A percentile compares a stretch with the other conserved stretches of the same genome.
Evolutionary conservation across 139 green algal species (phyloP).

Genomic region (Ulvella scutata): DNA sequence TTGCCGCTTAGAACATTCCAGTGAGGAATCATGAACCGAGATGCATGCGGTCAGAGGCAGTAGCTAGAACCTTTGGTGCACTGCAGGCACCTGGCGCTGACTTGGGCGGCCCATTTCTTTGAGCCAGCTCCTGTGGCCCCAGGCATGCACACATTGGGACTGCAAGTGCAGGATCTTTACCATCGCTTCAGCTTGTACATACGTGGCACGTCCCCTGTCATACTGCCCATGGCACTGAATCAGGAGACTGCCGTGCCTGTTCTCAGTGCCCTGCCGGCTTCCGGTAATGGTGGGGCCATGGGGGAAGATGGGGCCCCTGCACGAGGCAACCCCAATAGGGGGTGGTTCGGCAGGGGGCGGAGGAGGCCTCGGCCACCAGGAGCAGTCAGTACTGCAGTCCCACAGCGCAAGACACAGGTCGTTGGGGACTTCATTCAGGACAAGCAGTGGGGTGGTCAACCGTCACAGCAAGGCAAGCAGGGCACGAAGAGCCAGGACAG

Average conservation of each 20-base stretch:
- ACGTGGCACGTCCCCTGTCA: background rate
- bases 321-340: too few relatives aligned
- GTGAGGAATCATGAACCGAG: too few relatives aligned
- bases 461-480: background rate
- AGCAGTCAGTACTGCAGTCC: too few relatives aligned
- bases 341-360: too few relatives aligned
- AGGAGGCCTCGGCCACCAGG: too few relatives aligned
- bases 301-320: too few relatives aligned
- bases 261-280: too few relatives aligned
- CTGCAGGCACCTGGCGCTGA: background rate
- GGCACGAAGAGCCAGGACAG: background rate
- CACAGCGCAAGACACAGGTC: background rate
- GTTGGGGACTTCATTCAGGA: background rate
- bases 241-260: too few relatives aligned
- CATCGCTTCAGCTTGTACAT: background rate
- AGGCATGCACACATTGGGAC: background rate
- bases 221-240: background rate
- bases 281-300: too few relatives aligned
- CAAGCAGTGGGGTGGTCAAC: background rate
- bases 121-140: background rate
- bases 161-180: background rate
- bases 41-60: background rate
- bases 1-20: too few relatives aligned
- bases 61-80: background rate
- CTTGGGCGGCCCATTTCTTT: background rate